Evolutionary conservation across 2,329 filamentous ascomycete genomes (phyloP).

Genomic region (Colletotrichum tanaceti): DNA sequence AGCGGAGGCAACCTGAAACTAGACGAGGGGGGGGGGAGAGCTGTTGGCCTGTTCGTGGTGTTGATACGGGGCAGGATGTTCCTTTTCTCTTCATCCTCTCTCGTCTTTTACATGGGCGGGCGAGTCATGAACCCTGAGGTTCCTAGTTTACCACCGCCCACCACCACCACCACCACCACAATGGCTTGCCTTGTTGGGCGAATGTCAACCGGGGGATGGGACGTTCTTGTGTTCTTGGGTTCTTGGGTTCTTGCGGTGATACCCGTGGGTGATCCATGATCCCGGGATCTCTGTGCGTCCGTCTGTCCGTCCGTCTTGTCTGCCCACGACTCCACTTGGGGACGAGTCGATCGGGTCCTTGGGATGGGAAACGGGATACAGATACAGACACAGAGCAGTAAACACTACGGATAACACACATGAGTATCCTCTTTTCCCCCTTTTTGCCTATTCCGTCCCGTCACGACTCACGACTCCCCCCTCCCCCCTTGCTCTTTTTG

Average conservation of each 20-base stretch:
- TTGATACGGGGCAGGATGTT: background rate
- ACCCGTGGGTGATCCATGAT: constrained; percentile 8
- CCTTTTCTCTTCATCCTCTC: background rate
- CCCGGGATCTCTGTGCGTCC: background rate
- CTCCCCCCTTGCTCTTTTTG: background rate
- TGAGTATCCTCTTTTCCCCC: constrained; percentile 3
- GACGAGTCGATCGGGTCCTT: constrained; percentile 30
- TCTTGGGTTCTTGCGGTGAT: background rate
- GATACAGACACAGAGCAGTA: too few relatives aligned
- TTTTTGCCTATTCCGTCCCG: background rate
- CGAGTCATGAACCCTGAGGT: constrained; percentile 19
- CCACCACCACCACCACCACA: constrained; percentile 1
- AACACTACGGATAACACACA: too few relatives aligned
- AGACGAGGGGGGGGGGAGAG: too few relatives aligned
- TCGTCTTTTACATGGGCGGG: background rate
- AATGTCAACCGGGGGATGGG: background rate
- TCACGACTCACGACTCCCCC: too few relatives aligned
- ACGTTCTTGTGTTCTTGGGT: too few relatives aligned
- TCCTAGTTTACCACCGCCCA: background rate
- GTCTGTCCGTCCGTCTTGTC: background rate
- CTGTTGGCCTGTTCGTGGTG: too few relatives aligned
- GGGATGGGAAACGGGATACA: too few relatives aligned
- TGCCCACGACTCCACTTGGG: background rate
- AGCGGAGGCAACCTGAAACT: constrained; percentile 14
- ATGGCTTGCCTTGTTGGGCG: constrained; percentile 33